These are phyloP conservation scores for Trametes versicolor DNA, from an alignment of 1,284 basidiomycete species.

Conservation along the genomic window DNA sequence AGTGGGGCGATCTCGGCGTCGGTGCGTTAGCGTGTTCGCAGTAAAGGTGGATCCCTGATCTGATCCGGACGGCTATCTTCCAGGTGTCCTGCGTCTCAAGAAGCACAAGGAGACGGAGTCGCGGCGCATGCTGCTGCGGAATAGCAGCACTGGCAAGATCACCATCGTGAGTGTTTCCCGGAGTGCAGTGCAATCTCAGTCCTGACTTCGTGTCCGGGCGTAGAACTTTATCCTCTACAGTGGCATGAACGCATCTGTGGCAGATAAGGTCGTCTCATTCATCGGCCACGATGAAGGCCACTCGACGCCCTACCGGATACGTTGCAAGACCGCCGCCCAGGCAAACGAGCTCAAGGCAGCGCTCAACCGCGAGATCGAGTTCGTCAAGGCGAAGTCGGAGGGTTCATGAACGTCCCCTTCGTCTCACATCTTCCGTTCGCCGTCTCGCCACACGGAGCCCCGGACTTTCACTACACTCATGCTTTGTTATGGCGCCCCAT, in stretches of 20 bases:
- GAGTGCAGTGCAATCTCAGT: not conserved
- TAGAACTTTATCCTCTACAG: slow-evolving; percentile 77
- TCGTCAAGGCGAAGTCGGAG: slow-evolving; percentile 42
- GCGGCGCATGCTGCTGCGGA: slow-evolving; percentile 71
- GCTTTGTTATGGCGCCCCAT: not conserved
- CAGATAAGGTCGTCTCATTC: slow-evolving; percentile 66
- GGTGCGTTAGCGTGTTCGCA: slow-evolving; percentile 53
- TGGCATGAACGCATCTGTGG: slow-evolving; percentile 59
- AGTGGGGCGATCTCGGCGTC: slow-evolving; percentile 70
- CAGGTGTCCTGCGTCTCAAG: slow-evolving; percentile 75
- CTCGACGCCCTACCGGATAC: slow-evolving; percentile 68
- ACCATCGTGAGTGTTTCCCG: slow-evolving; percentile 61
- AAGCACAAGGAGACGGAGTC: slow-evolving; percentile 68
- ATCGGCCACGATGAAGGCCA: slow-evolving; percentile 73
- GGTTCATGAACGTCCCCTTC: slow-evolving; percentile 17
- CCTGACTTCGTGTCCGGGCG: not conserved
- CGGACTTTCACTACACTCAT: slow-evolving; percentile 1
- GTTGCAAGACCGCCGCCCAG: slow-evolving; percentile 69
- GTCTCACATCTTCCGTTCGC: not conserved
- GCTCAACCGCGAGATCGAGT: slow-evolving; percentile 69
- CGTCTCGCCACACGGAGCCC: not conserved
- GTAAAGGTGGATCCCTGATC: not conserved
- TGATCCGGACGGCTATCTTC: not conserved
- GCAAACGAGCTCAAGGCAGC: slow-evolving; percentile 68
- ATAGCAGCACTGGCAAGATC: slow-evolving; percentile 77